Evolutionary conservation across 768 basidiomycete species (phyloP).

Genomic region (Gloeostereum incarnatum): DNA sequence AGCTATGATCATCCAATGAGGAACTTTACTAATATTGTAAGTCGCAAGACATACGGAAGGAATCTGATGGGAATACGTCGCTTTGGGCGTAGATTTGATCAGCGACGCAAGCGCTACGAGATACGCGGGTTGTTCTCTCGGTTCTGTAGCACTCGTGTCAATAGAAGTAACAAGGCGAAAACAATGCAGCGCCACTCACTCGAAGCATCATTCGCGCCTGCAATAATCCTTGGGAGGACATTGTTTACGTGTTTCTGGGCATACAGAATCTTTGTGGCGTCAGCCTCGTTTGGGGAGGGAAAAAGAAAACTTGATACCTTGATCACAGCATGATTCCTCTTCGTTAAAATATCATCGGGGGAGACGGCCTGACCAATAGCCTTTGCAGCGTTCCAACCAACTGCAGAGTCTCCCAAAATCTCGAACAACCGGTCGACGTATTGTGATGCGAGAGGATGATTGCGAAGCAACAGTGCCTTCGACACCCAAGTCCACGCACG

Average conservation of each 20-base stretch:
- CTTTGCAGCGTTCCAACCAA: conserved; percentile 70
- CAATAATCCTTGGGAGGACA: conserved; percentile 68
- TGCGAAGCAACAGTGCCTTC: conserved; percentile 72
- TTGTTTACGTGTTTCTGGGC: conserved; percentile 66
- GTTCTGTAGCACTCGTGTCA: conserved; percentile 24
- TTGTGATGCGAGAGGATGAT: conserved; percentile 45
- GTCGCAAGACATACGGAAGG: conserved; percentile 31
- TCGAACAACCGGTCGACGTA: conserved; percentile 61
- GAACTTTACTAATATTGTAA: background rate
- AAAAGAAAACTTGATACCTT: conserved; percentile 36
- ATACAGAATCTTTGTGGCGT: conserved; percentile 47
- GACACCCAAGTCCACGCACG: conserved; percentile 64
- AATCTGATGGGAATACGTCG: conserved; percentile 64
- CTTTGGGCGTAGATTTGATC: conserved; percentile 70
- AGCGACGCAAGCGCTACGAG: conserved; percentile 80
- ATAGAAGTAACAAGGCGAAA: background rate
- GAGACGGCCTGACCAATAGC: conserved; percentile 61
- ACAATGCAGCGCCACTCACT: conserved; percentile 27
- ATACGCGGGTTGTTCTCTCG: conserved; percentile 51
- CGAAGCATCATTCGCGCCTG: conserved; percentile 45
- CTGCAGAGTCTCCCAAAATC: conserved; percentile 52
- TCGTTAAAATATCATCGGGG: conserved; percentile 58
- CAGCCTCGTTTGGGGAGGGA: background rate
- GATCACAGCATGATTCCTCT: conserved; percentile 67
- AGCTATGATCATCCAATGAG: conserved; percentile 39